These are phyloP conservation scores for Sugiyamaella marilandica DNA, from an alignment of 805 yeast species.

Conservation along the genomic window DNA sequence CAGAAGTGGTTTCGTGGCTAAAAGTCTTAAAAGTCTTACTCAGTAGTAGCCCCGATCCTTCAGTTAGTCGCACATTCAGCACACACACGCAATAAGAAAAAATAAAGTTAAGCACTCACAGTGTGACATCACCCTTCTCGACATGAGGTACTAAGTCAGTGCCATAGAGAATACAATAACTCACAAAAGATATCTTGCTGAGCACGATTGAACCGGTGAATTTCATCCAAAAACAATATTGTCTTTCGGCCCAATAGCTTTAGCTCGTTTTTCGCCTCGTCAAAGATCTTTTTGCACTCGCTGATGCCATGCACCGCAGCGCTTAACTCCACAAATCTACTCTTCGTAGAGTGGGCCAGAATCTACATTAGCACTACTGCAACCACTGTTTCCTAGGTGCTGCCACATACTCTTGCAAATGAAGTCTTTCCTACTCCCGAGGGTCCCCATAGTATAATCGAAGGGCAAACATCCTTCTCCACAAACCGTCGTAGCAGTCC, in stretches of 20 bases:
- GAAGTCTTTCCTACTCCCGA: slow-evolving; percentile 97
- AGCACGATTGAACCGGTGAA: slow-evolving; percentile 77
- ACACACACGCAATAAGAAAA: not conserved
- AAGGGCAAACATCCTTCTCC: slow-evolving; percentile 50
- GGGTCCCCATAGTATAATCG: slow-evolving; percentile 90
- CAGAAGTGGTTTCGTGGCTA: no score
- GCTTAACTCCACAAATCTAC: slow-evolving; percentile 71
- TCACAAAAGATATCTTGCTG: slow-evolving; percentile 76
- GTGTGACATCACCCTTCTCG: slow-evolving; percentile 73
- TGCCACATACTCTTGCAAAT: slow-evolving; percentile 47
- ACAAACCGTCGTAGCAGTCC: slow-evolving; percentile 68
- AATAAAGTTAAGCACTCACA: slow-evolving; percentile 28
- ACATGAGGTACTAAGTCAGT: slow-evolving; percentile 54
- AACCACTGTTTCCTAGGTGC: not conserved
- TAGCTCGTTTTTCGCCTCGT: slow-evolving; percentile 44
- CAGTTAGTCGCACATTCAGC: not conserved
- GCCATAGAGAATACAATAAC: slow-evolving; percentile 3
- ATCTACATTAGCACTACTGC: slow-evolving; percentile 29
- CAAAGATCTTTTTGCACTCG: slow-evolving; percentile 63
- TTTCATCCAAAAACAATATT: slow-evolving; percentile 84
- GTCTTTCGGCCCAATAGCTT: slow-evolving; percentile 49
- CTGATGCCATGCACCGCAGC: slow-evolving; percentile 70
- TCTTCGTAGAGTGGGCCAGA: slow-evolving; percentile 41
- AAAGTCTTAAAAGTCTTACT: no score
- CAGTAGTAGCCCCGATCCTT: slow-evolving; percentile 91